Conservation (phyloP, 345 rosid genomes). For the Eucalyptus polyanthemos region DNA sequence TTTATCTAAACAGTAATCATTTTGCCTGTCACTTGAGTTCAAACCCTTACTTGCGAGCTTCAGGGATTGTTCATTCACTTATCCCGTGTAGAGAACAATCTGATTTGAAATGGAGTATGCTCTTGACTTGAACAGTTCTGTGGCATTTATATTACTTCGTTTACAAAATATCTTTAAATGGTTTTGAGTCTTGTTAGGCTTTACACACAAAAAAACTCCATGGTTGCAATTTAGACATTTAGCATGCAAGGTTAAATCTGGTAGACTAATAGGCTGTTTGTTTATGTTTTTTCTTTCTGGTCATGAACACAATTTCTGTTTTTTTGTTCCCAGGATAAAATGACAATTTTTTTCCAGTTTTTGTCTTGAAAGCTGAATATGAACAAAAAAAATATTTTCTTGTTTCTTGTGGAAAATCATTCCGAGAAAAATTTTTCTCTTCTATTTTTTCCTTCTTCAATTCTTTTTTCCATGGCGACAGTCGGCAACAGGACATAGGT, state of each 20-base stretch:
- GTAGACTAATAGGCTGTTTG: neutral
- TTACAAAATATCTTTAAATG: neutral
- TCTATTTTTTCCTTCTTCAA: too few species aligned
- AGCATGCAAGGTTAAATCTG: neutral
- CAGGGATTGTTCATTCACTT: neutral
- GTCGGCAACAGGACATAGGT: rapidly evolving
- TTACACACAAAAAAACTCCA: neutral
- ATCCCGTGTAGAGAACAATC: neutral
- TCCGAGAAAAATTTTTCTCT: too few species aligned
- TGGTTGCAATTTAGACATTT: neutral
- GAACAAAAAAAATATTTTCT: neutral
- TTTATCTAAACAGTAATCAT: neutral
- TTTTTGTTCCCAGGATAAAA: neutral
- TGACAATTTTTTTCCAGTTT: neutral
- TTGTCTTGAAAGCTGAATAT: neutral
- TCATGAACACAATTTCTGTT: too few species aligned
- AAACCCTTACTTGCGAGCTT: neutral
- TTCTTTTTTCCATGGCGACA: neutral
- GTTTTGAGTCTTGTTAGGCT: neutral
- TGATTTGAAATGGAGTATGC: neutral
- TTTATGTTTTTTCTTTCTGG: too few species aligned
- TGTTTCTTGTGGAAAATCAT: neutral
- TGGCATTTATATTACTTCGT: neutral
- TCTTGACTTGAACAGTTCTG: neutral
- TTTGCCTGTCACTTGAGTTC: neutral